Evolutionary conservation across 352 stramenopile species (phyloP).

Genomic region (Peronospora belbahrii): DNA sequence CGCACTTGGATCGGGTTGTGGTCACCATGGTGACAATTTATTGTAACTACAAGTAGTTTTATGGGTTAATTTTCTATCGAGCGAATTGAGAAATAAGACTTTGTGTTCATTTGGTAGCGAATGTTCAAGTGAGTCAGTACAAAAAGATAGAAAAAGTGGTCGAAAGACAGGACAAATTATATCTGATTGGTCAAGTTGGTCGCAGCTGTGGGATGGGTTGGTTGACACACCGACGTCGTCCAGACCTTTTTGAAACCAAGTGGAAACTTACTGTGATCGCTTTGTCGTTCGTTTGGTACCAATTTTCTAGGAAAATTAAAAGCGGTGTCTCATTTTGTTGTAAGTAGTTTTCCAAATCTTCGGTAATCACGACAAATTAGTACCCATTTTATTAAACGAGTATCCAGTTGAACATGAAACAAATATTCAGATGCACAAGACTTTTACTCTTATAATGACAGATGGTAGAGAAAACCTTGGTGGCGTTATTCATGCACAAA

Average conservation of each 20-base stretch:
- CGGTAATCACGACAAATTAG: neutral
- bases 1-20: slow-evolving; percentile 18
- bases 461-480: neutral
- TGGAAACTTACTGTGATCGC: slow-evolving; percentile 1
- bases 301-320: too few relatives aligned
- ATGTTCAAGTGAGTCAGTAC: slow-evolving; percentile 19
- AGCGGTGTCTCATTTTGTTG: neutral
- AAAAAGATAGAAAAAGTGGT: slow-evolving; percentile 6
- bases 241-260: neutral
- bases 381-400: neutral
- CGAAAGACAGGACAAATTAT: slow-evolving; percentile 1
- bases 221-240: slow-evolving; percentile 4
- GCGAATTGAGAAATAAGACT: slow-evolving; percentile 20
- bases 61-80: too few relatives aligned
- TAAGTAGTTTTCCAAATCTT: neutral
- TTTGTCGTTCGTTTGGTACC: neutral
- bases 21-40: slow-evolving; percentile 16
- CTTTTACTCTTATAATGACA: neutral
- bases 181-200: slow-evolving; percentile 16
- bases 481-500: neutral
- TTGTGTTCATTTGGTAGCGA: slow-evolving; percentile 12
- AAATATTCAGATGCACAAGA: neutral
- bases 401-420: neutral
- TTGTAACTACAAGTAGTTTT: too few relatives aligned
- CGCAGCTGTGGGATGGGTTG: slow-evolving; percentile 14